Evolutionary conservation across 805 yeast genomes (phyloP), one percentile per base, ranked within the genome.

Genomic region (Candida parachauliodes): DNA sequence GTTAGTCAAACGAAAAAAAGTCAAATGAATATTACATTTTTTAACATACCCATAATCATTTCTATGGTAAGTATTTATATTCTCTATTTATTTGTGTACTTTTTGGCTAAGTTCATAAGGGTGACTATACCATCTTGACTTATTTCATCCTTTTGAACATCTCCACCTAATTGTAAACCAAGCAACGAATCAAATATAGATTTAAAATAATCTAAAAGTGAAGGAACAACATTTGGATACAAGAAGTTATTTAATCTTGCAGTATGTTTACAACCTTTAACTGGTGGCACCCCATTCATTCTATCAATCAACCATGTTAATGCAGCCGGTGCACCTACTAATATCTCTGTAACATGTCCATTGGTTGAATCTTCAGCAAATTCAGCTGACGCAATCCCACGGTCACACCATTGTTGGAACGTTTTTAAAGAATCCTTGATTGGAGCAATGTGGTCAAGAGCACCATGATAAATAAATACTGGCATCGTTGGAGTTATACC

Each of bases 201-300:
- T 11, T 28, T 10, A 30, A 24, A 34, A 31, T 24, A 15, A 31
- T 39, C 44, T 34, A 33, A 16, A 5, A 24, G 16, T 5, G 18
- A 11, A 14, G 16, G 18, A 14, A 19, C 11, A 5, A 34, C n/a
- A 27, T 24, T 24, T 4, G 57, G 47, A 63, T 54, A 51, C 61
- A 78, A 41, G 69, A 84, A 31, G 62, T 61, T 54, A 49, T 62
- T 11, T 57, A 57, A 43, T 68, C 81, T 42, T 64, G 59, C 82
- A 74, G 78, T 49, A 63, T 62, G 72, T 72, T 68, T 46, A 63
- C 76, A 31, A 66, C 77, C 52, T 62, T 68, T 17, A 65, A 61
- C 45, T 64, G 74, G 50, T 65, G 76, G 43, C 62, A 73, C 20
- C 62, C 67, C 32, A 50, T 55, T 33, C 60, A 59, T 30, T 11